phyloP scores from a whole-genome alignment of 192 early-diverging fungal species.

The Umbelopsis ramanniana region DNA sequence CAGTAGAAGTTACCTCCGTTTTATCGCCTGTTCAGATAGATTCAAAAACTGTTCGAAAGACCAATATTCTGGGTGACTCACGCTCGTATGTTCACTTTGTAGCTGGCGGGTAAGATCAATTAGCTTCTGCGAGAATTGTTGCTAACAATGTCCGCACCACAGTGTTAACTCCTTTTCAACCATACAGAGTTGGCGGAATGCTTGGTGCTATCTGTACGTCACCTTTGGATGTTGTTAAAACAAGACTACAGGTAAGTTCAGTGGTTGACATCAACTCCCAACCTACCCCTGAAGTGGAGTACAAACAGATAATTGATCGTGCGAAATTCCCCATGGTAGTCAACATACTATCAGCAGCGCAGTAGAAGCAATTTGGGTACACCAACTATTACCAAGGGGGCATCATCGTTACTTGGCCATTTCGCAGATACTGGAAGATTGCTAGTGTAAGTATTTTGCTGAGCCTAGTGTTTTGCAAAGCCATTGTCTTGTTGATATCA shows the following conservation, averaged over 20 bases:
- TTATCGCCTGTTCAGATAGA: constrained; percentile 5
- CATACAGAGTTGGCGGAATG: constrained; percentile 68
- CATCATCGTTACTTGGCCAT: constrained; percentile 45
- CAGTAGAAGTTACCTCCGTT: constrained; percentile 5
- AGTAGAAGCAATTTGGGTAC: neutral
- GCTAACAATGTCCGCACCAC: neutral
- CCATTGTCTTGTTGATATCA: neutral
- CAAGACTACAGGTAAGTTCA: constrained; percentile 79
- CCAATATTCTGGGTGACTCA: constrained; percentile 17
- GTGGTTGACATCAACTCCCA: neutral
- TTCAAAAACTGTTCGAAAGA: neutral
- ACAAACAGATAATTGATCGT: neutral
- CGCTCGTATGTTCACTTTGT: constrained; percentile 56
- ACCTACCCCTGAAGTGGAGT: neutral
- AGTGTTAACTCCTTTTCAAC: neutral
- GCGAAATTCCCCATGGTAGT: constrained; percentile 18
- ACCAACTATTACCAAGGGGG: constrained; percentile 23
- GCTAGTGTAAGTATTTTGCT: constrained; percentile 41
- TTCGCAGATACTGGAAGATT: constrained; percentile 55
- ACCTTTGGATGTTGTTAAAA: constrained; percentile 94
- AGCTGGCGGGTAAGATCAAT: constrained; percentile 65
- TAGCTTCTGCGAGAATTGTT: neutral
- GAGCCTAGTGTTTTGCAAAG: neutral
- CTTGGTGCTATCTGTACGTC: constrained; percentile 87
- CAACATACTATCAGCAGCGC: constrained; percentile 42